phyloP scores from a whole-genome alignment of 352 stramenopile genomes.

The Phytophthora podocarpi region DNA sequence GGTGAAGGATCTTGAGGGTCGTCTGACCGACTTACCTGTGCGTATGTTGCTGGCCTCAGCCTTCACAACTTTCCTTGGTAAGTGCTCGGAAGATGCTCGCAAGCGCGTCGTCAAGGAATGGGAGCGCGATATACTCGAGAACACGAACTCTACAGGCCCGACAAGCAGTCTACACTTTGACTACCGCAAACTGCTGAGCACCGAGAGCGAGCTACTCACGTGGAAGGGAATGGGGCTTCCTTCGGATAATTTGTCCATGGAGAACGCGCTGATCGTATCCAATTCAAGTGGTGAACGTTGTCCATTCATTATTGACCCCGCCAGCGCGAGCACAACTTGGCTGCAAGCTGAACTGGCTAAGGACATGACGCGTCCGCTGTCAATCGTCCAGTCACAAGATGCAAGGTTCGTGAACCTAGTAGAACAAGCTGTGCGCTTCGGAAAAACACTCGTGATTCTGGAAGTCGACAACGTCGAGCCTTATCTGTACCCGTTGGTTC shows the following conservation, averaged over 20 bases:
- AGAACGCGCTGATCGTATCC: constrained; percentile 93
- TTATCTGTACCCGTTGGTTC: constrained; percentile 92
- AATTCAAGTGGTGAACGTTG: constrained; percentile 78
- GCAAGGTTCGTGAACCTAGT: constrained; percentile 91
- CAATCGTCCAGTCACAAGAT: constrained; percentile 88
- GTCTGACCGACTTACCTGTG: constrained; percentile 84
- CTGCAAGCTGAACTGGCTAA: constrained; percentile 89
- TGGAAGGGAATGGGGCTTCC: constrained; percentile 94
- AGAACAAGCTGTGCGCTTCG: constrained; percentile 95
- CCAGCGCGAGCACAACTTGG: constrained; percentile 88
- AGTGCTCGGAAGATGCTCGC: constrained; percentile 90
- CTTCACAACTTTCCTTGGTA: constrained; percentile 95
- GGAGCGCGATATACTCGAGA: constrained; percentile 70
- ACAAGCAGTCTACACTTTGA: constrained; percentile 62
- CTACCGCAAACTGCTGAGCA: constrained; percentile 89
- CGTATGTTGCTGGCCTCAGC: constrained; percentile 91
- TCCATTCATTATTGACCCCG: constrained; percentile 96
- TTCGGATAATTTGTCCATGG: constrained; percentile 92
- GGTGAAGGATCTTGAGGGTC: constrained; percentile 82
- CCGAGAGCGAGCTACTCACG: constrained; percentile 92
- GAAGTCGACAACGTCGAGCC: constrained; percentile 93
- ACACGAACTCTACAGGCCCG: constrained; percentile 24
- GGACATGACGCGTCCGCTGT: constrained; percentile 84
- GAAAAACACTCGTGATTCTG: constrained; percentile 94
- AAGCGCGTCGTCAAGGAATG: constrained; percentile 78